Base-by-base conservation (phyloP, 192 early-diverging fungal genomes). In the Linnemannia zychae region DNA sequence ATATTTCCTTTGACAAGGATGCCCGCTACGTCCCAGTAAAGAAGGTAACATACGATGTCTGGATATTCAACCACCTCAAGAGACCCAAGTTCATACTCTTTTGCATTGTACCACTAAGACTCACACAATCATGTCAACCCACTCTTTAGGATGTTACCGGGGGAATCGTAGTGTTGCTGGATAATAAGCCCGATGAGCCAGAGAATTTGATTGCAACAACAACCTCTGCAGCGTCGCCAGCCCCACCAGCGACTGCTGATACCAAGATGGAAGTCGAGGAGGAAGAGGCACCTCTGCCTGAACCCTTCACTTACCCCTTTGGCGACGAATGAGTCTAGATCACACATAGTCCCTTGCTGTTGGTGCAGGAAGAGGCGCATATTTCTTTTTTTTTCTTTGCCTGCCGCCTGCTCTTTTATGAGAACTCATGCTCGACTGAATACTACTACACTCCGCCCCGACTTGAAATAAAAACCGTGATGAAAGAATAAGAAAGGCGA, bases 21-120 rank as follows among this genome's bases (percentile, higher is more conserved):
- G 88, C 94, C 12, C 94, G 98, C 44, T 99, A 99, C 87, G 90
- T 95, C 36, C 97, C 99, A 28, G 92, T 99, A 66, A 98, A 96
- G 88, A 93, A 92, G 84, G 93, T 94, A 86, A 67, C 1, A 24
- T 28, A 7, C 75, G 31, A 57, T 57, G 46, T 24, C 80, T 71
- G 46, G 24, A 2, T 69, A 44, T 22, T 22, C 67, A 18, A 11
- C 4, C 46, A 3, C 7, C 69, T n/a, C 57, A 22, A 63, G 28
- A 13, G 24, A 48, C 6, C 37, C 67, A n/a, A 18, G n/a, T 2
- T 33, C 11, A 28, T 53, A 24, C 16, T 28, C 12, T 7, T 31
- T 71, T 49, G 28, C 3, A 49, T 28, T 46, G 11, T 4, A 7
- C 5, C 11, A 71, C 44, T 47, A 9, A 47, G 20, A 24, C 7